Percentiles rank a stretch among this genome's conserved stretches.
Conservation (phyloP, 1,139 yeast genomes). For the Zygotorulaspora mrakii region DNA sequence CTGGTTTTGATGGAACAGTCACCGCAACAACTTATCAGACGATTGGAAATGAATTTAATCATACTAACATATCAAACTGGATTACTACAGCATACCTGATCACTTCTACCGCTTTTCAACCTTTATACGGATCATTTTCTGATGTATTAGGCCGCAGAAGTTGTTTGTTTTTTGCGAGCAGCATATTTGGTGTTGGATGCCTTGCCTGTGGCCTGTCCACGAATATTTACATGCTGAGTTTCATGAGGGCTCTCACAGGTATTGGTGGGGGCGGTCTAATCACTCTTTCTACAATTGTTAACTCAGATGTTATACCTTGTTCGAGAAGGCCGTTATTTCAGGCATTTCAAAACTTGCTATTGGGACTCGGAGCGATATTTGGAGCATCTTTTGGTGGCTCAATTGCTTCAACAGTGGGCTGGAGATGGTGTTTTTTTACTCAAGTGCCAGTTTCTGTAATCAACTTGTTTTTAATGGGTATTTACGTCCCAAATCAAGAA, state of each 20-base stretch:
- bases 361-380: conserved; percentile 58
- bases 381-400: conserved; percentile 69
- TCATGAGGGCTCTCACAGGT: conserved; percentile 55
- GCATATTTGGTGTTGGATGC: conserved; percentile 49
- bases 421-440: conserved; percentile 59
- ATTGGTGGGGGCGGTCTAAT: conserved; percentile 62
- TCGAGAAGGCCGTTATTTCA: conserved; percentile 54
- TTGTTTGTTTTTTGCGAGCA: conserved; percentile 46
- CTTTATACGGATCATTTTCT: conserved; percentile 72
- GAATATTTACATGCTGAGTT: conserved; percentile 44
- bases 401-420: conserved; percentile 61
- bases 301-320: conserved; percentile 52
- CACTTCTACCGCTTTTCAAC: conserved; percentile 60
- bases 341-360: conserved; percentile 56
- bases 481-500: conserved; percentile 34
- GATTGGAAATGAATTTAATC: conserved; percentile 54
- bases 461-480: conserved; percentile 41
- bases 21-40: conserved; percentile 53
- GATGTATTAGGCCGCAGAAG: conserved; percentile 75
- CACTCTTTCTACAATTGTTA: conserved; percentile 48
- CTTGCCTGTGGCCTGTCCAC: conserved; percentile 45
- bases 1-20: conserved; percentile 55
- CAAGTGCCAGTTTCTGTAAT: conserved; percentile 58
- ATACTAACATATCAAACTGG: conserved; percentile 52
- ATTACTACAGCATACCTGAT: conserved; percentile 56